Evolutionary conservation across 305 asterid genomes (phyloP).

Genomic region (Euphrasia arctica): DNA sequence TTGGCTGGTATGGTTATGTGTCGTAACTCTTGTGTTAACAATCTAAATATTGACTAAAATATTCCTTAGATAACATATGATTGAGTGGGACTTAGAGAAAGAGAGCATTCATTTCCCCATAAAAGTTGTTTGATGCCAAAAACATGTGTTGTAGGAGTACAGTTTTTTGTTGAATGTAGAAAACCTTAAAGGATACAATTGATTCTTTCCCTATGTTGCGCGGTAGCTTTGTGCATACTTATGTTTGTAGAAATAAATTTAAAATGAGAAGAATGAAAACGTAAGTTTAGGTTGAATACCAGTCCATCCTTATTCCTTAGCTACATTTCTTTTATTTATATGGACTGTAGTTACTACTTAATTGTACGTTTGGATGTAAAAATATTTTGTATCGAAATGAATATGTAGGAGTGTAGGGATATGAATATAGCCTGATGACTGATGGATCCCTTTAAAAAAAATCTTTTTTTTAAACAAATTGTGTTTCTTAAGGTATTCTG

Average conservation of each 20-base stretch:
- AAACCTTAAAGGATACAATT: not conserved
- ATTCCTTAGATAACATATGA: not conserved
- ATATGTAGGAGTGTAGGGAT: not conserved
- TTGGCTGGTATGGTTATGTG: too few species aligned
- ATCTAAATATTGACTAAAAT: not conserved
- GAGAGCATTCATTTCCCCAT: not conserved
- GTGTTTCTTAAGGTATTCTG: slow-evolving; percentile 19
- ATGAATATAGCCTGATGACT: slow-evolving; percentile 1
- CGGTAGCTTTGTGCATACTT: not conserved
- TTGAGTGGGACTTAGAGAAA: not conserved
- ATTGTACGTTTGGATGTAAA: not conserved
- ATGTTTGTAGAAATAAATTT: not conserved
- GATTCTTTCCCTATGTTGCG: too few species aligned
- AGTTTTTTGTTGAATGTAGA: not conserved
- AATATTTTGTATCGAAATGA: slow-evolving; percentile 4
- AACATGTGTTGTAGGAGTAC: too few species aligned
- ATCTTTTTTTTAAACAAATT: not conserved
- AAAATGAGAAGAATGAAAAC: not conserved
- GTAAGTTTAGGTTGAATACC: not conserved
- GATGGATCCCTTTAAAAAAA: slow-evolving; percentile 2
- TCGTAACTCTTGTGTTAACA: not conserved
- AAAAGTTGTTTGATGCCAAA: not conserved
- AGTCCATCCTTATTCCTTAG: not conserved
- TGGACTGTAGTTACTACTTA: not conserved
- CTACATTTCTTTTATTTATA: not conserved